phyloP scores from a whole-genome alignment of 148 eudicot species.

The Dysphania ambrosioides region DNA sequence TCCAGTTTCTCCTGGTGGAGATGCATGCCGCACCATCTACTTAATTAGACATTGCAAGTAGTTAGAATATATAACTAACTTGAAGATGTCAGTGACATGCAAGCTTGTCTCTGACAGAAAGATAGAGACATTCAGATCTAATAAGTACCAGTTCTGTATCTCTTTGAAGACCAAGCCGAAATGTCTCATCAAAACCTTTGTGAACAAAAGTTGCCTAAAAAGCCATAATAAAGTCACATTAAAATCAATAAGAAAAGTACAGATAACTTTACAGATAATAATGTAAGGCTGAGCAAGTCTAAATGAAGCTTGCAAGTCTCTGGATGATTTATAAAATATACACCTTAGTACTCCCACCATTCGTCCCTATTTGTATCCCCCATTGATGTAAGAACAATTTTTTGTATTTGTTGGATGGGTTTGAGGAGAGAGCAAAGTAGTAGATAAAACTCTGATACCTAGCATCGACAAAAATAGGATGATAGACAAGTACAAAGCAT shows the following conservation, averaged over 20 bases:
- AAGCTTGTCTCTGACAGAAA: background rate
- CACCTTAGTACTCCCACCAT: too few species aligned
- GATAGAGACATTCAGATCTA: background rate
- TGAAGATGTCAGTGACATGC: conserved; percentile 5
- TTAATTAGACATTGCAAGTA: conserved; percentile 24
- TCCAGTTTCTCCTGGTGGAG: conserved; percentile 87
- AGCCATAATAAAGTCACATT: conserved; percentile 19
- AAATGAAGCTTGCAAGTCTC: background rate
- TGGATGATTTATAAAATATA: too few species aligned
- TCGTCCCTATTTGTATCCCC: too few species aligned
- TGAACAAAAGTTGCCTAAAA: conserved; percentile 84
- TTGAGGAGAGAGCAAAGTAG: too few species aligned
- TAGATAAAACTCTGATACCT: too few species aligned
- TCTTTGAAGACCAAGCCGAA: conserved; percentile 82
- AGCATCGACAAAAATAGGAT: too few species aligned
- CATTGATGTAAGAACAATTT: too few species aligned
- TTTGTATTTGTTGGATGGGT: too few species aligned
- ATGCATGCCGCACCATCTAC: conserved; percentile 87
- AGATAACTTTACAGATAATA: background rate
- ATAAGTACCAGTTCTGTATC: conserved; percentile 77
- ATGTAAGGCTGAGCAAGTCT: conserved; percentile 1
- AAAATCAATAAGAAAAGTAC: conserved; percentile 5
- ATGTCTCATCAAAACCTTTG: conserved; percentile 97
- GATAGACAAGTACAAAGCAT: too few species aligned
- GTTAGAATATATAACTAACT: conserved; percentile 1